Evolutionary conservation across 2,329 filamentous ascomycete species (phyloP), one percentile per base, ranked within the genome.

Genomic region (Chalaropsis thielavioides): DNA sequence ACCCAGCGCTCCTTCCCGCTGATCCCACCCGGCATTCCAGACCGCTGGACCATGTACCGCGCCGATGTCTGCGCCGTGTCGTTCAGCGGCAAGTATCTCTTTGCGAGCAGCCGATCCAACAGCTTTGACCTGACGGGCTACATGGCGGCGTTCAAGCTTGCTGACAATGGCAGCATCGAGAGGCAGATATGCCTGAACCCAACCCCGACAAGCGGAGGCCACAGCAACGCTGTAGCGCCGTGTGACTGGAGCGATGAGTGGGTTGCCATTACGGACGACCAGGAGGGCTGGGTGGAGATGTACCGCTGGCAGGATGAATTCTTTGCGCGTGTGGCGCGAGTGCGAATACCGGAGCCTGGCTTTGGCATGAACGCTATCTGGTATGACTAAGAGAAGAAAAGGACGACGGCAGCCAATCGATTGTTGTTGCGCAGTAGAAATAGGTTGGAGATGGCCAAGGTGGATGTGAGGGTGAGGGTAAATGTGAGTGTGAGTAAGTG

Each of bases 341-440:
- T 89, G 68, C 84, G 89, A 69, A 85, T 95, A 44, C 84, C 85
- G 5, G 90, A 95, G 77, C 89, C 88, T n/a, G 90, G 90, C 1
- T 95, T 95, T 73, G 90, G 90, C 1, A 95, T 95, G 90, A 95
- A 95, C 76, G 90, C 90, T n/a, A 91, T 95, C 68, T 95, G 90
- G 90, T 94, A 94, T 74, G 88, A 95, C 66, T 77, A 68, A 61
- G 62, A 13, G 35, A 2, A 19, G n/a, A 17, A 40, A 54, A 54
- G 3, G 41, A 13, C 13, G n/a, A 54, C 27, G 49, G 11, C 2
- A 5, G 4, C 22, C 5, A 35, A 35, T 31, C 2, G 51, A 59
- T 17, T 35, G 31, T 3, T n/a, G n/a, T n/a, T n/a, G n/a, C n/a
- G n/a, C n/a, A 35, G 3, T 38, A 1, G 35, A 38, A 6, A 8